Percentiles rank a stretch among this genome's conserved stretches.
These are phyloP conservation scores for Monosporascus sp. DNA, from an alignment of 2,329 filamentous ascomycete species.

Conservation along the genomic window DNA sequence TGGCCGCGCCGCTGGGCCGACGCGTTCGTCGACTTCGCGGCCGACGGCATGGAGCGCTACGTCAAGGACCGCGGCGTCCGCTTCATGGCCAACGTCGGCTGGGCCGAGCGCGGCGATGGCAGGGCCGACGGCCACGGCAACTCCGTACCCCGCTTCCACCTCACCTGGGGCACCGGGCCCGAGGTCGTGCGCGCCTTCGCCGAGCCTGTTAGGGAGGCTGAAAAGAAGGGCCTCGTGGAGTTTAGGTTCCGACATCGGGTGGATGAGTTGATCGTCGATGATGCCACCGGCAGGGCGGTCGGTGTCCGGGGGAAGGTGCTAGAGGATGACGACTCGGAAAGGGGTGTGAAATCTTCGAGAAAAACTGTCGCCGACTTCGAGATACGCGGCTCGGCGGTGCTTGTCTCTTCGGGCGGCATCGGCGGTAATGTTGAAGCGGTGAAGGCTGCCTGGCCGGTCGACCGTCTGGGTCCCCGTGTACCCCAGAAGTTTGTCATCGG, in stretches of 20 bases:
- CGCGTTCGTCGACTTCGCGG: constrained; percentile 57
- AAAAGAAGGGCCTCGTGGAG: constrained; percentile 45
- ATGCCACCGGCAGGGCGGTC: constrained; percentile 40
- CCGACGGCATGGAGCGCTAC: constrained; percentile 53
- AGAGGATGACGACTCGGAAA: constrained; percentile 40
- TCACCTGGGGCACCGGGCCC: constrained; percentile 57
- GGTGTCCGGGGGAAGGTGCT: constrained; percentile 51
- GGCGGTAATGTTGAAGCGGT: constrained; percentile 57
- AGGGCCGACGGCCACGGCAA: constrained; percentile 54
- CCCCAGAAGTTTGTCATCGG: constrained; percentile 53
- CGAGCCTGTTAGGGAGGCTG: constrained; percentile 49
- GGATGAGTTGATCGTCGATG: constrained; percentile 50
- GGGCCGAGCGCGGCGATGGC: constrained; percentile 56
- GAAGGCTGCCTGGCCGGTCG: constrained; percentile 51
- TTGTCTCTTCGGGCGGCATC: constrained; percentile 54
- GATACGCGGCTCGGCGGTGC: constrained; percentile 44
- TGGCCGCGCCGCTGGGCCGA: constrained; percentile 59
- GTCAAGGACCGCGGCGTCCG: constrained; percentile 47
- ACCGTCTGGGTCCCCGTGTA: constrained; percentile 50
- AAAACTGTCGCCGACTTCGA: constrained; percentile 46
- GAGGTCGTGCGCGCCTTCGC: constrained; percentile 53
- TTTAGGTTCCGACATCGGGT: constrained; percentile 54
- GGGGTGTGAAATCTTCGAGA: constrained; percentile 49
- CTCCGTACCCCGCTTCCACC: constrained; percentile 57
- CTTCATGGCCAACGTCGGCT: constrained; percentile 50